Conservation (phyloP, 768 basidiomycete genomes). For the Ramaria rubella region DNA sequence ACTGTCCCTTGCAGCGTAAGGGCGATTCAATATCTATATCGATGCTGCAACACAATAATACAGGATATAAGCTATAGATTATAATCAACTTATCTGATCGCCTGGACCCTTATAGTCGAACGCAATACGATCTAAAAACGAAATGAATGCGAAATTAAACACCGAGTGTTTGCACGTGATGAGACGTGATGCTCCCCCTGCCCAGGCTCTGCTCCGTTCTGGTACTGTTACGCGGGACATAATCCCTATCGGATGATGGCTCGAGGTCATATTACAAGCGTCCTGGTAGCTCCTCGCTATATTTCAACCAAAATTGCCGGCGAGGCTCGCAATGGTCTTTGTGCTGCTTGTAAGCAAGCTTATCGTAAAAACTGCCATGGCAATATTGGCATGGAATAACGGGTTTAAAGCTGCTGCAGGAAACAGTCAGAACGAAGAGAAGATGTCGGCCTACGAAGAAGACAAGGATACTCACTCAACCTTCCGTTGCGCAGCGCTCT, state of each 20-base stretch:
- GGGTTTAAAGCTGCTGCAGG: not conserved
- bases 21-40: not conserved
- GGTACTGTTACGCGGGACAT: not conserved
- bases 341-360: not conserved
- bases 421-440: not conserved
- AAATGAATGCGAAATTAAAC: not conserved
- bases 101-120: not conserved
- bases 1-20: not conserved
- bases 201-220: not conserved
- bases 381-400: constrained; percentile 8
- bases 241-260: too few relatives aligned
- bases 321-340: constrained; percentile 11
- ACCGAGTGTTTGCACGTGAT: too few relatives aligned
- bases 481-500: not conserved
- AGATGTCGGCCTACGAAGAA: not conserved
- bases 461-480: not conserved
- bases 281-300: constrained; percentile 9
- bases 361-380: not conserved
- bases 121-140: not conserved
- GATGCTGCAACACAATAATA: not conserved
- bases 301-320: constrained; percentile 8
- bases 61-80: not conserved
- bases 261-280: not conserved
- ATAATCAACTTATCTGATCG: not conserved
- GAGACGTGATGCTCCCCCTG: not conserved